Base-by-base conservation (phyloP, 139 green algal species). In the Deuterostichococcus epilithicus region DNA sequence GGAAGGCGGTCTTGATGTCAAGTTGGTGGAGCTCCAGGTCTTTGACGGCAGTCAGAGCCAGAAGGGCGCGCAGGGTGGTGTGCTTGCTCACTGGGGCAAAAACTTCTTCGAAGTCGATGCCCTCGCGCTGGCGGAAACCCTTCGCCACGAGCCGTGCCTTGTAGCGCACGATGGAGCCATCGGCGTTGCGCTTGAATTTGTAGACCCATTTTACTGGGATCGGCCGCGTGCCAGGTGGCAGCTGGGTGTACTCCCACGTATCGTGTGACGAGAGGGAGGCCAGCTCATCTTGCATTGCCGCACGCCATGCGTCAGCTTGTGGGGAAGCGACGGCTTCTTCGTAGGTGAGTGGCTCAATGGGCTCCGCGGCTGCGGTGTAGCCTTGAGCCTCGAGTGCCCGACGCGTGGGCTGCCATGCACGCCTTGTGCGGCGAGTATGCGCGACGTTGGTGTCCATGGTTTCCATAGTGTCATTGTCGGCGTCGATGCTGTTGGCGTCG, bases 1-100 rank as follows among this genome's bases (percentile, higher is more conserved):
- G 73, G 76, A 89, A 90, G 1, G 88, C 88, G 3, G 88, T 89
- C 45, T 86, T 85, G 20, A 89, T 80, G 70, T 91, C 84, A 1
- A 91, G 23, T 28, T 89, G 80, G 5, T 83, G 59, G 0, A 90
- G n/a, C 60, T 88, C 81, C 37, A 88, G 32, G 36, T 85, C 78
- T 22, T 83, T 0, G 2, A 59, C 73, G 20, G 81, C 77, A 26
- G 39, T 78, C 8, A 78, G 32, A 1, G 83, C 47, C n/a, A 47
- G 86, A 77, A 59, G 6, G 37, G 36, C 6, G 30, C 70, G 32
- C 26, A 73, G 5, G 13, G 68, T 73, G 5, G 68, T 45, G 23
- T 73, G 32, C 68, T 73, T 73, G 68, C 68, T 73, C 33, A 73
- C 68, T 73, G 23, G 68, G 23, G 67, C 82, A 77, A 87, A 91